These are phyloP conservation scores for Zasmidium angulare DNA, from an alignment of 2,329 filamentous ascomycete genomes.

Conservation along the genomic window DNA sequence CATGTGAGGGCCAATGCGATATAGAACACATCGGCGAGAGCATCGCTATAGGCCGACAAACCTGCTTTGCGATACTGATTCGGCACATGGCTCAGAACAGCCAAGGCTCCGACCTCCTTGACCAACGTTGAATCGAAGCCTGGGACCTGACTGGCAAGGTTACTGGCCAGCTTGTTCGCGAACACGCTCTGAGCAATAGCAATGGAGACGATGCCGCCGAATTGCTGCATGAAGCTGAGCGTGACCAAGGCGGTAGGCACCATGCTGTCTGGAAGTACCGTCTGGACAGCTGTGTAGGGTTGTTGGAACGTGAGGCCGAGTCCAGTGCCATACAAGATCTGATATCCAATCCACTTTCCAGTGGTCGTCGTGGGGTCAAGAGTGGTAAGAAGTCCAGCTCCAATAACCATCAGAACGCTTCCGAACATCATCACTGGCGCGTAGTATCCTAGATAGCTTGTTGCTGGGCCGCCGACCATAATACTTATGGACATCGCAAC, in stretches of 20 bases:
- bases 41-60: conserved; percentile 32
- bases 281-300: conserved; percentile 43
- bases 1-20: conserved; percentile 20
- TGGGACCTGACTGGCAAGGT: conserved; percentile 8
- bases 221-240: conserved; percentile 44
- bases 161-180: conserved; percentile 37
- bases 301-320: conserved; percentile 46
- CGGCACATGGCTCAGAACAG: conserved; percentile 31
- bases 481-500: conserved; percentile 44
- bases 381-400: conserved; percentile 47
- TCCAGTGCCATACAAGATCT: conserved; percentile 46
- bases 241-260: conserved; percentile 40
- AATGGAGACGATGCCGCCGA: conserved; percentile 46
- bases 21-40: conserved; percentile 31
- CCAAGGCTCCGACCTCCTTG: conserved; percentile 24
- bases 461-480: conserved; percentile 40
- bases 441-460: conserved; percentile 49
- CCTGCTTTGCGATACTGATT: conserved; percentile 34
- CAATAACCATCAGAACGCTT: conserved; percentile 43
- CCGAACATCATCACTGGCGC: conserved; percentile 48
- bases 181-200: conserved; percentile 40
- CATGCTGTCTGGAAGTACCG: conserved; percentile 36
- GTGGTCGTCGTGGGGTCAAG: conserved; percentile 39
- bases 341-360: conserved; percentile 50
- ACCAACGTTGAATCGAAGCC: conserved; percentile 27